Evolutionary conservation across 345 rosid species (phyloP).

Genomic region (Citrus hindsii): DNA sequence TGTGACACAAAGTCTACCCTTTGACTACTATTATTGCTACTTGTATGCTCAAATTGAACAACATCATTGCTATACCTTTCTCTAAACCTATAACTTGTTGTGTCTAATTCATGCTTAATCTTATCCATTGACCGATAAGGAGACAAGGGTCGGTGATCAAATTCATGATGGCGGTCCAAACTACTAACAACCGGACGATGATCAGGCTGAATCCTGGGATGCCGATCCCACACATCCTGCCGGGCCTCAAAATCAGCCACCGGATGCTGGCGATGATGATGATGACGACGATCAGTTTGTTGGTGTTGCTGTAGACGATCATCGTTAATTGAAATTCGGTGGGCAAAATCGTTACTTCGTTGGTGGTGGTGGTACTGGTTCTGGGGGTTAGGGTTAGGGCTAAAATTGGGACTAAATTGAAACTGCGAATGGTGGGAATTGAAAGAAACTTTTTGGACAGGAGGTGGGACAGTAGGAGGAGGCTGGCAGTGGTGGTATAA

Average conservation of each 20-base stretch:
- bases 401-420: constrained; percentile 25
- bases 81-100: constrained; percentile 42
- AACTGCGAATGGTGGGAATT: constrained; percentile 33
- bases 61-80: constrained; percentile 27
- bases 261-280: constrained; percentile 7
- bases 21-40: background rate
- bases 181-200: constrained; percentile 11
- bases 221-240: constrained; percentile 28
- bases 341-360: constrained; percentile 24
- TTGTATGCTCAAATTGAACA: constrained; percentile 23
- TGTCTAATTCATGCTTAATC: constrained; percentile 41
- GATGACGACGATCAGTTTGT: background rate
- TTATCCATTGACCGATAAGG: constrained; percentile 27
- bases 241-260: constrained; percentile 16
- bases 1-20: constrained; percentile 34
- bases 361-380: constrained; percentile 8
- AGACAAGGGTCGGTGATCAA: constrained; percentile 34
- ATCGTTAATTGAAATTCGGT: constrained; percentile 2
- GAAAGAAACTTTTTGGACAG: background rate
- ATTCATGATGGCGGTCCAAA: constrained; percentile 28
- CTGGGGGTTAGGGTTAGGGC: constrained; percentile 8
- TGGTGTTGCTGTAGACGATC: constrained; percentile 4
- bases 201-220: constrained; percentile 15
- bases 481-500: constrained; percentile 14
- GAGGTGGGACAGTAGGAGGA: background rate